Conservation (phyloP, 768 basidiomycete genomes). For the Lactifluus rugatus region DNA sequence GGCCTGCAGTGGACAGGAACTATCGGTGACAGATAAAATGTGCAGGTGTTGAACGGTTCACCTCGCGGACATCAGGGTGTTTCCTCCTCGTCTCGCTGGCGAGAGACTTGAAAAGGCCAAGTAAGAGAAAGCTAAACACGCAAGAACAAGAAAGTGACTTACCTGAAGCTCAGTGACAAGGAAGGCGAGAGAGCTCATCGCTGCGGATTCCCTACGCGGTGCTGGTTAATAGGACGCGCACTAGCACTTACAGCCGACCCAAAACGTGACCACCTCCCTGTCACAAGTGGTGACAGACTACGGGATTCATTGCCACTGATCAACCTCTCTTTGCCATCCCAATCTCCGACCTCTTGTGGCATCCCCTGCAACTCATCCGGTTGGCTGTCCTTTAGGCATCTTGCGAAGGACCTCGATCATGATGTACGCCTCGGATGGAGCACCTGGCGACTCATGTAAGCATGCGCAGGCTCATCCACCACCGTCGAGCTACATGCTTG, state of each 20-base stretch:
- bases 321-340: slow-evolving; percentile 11
- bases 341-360: slow-evolving; percentile 10
- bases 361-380: neutral
- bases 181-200: slow-evolving; percentile 66
- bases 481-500: neutral
- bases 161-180: slow-evolving; percentile 70
- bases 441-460: slow-evolving; percentile 11
- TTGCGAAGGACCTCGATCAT: slow-evolving; percentile 7
- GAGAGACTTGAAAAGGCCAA: slow-evolving; percentile 46
- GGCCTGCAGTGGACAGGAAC: slow-evolving; percentile 36
- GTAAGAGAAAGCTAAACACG: neutral
- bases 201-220: too few relatives aligned
- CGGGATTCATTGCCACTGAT: too few relatives aligned
- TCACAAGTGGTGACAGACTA: too few relatives aligned
- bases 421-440: slow-evolving; percentile 13
- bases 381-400: neutral
- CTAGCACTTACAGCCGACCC: too few relatives aligned
- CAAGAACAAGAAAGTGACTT: slow-evolving; percentile 4
- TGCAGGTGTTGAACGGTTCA: slow-evolving; percentile 26
- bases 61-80: slow-evolving; percentile 91
- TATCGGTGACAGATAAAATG: neutral
- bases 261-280: too few relatives aligned
- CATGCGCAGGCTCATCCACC: neutral
- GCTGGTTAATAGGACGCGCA: too few relatives aligned
- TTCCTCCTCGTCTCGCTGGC: slow-evolving; percentile 83